Base-by-base conservation (phyloP, 2,329 filamentous ascomycete species). In the Neofusicoccum sp. region DNA sequence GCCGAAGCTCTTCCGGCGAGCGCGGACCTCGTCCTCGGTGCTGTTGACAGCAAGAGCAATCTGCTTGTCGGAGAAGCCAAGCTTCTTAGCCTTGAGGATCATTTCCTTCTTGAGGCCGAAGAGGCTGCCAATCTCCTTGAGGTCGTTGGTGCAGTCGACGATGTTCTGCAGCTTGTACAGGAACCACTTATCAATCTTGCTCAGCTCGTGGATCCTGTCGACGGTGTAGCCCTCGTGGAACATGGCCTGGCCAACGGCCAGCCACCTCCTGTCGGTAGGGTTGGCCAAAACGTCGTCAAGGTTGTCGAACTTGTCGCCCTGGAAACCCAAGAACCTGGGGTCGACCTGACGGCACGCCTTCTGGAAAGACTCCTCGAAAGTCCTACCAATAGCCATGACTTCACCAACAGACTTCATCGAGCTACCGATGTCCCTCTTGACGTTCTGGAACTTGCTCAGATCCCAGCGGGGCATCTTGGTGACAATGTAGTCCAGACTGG, bases 161-260 rank as follows among this genome's bases (percentile, higher is more conserved):
- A 99, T 90, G 81, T 98, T 98, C 80, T 96, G 88, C 56, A 99
- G 86, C 85, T 99, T 98, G 86, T 97, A 86, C 69, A 99, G 80
- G 84, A 99, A 99, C 95, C 95, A 98, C 79, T 96, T 96, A 81
- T 98, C 95, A 70, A 99, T 99, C 84, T 96, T 97, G 79, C 90
- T 96, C 68, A 99, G 81, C 6, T 97, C 91, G 73, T 98, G 92
- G 14, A 99, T 84, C 75, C 85, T 87, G 66, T 99, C 93, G 48
- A 97, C 92, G 1, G 90, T 86, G 82, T 99, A 99, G 76, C 89
- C 89, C 79, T 97, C 92, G 81, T 98, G 92, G 67, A 96, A 86
- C 91, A 99, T 96, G 66, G 95, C 95, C 79, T 98, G 93, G 47
- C 95, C 93, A 72, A 99, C 92, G 65, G 95, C 95, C 69, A 99